Evolutionary conservation across 805 yeast genomes (phyloP).

Genomic region (Candida arabinofermentans): DNA sequence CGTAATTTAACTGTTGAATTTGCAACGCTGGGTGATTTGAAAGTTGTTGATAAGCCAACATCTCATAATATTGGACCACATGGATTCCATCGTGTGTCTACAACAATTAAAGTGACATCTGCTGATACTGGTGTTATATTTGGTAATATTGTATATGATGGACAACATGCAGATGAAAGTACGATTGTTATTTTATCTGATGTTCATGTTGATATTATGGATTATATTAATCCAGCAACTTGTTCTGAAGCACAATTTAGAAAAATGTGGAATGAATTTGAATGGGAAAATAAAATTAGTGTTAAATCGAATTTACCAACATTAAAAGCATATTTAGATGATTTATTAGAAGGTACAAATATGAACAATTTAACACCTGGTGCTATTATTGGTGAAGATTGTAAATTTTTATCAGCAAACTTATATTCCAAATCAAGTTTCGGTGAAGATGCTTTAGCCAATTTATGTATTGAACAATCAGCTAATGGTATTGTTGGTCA

Average conservation of each 20-base stretch:
- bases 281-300: constrained; percentile 98
- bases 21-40: constrained; percentile 93
- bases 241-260: constrained; percentile 89
- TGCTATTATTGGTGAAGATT: constrained; percentile 83
- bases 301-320: constrained; percentile 66
- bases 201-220: constrained; percentile 95
- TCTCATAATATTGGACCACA: constrained; percentile 94
- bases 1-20: constrained; percentile 91
- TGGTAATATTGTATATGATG: constrained; percentile 96
- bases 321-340: constrained; percentile 74
- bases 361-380: constrained; percentile 93
- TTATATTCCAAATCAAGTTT: constrained; percentile 87
- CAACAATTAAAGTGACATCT: constrained; percentile 89
- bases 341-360: constrained; percentile 76
- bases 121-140: constrained; percentile 98
- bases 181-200: constrained; percentile 91
- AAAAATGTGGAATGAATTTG: constrained; percentile 98
- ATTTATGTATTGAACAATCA: constrained; percentile 85
- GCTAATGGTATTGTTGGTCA: constrained; percentile 81
- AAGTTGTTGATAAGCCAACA: constrained; percentile 87
- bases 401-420: constrained; percentile 91
- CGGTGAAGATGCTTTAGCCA: constrained; percentile 97
- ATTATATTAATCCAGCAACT: constrained; percentile 92
- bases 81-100: constrained; percentile 86
- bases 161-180: constrained; percentile 85